These are phyloP conservation scores for Bacidia gigantensis DNA, from an alignment of 495 filamentous ascomycete genomes.

Conservation along the genomic window DNA sequence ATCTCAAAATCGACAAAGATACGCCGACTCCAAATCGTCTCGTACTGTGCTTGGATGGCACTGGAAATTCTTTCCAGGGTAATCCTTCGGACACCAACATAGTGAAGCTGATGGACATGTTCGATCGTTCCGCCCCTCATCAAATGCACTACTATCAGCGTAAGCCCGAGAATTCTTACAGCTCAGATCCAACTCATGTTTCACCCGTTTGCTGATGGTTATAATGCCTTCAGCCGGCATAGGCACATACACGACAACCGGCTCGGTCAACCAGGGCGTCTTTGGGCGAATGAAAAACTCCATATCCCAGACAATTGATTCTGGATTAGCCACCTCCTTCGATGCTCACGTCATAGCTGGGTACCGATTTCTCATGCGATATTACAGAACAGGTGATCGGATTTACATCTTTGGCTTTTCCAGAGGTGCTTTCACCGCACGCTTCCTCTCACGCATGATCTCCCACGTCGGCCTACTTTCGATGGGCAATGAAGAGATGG, in stretches of 20 bases:
- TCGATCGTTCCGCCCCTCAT: slow-evolving; percentile 16
- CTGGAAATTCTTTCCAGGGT: slow-evolving; percentile 22
- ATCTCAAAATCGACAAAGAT: neutral
- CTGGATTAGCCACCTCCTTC: slow-evolving; percentile 29
- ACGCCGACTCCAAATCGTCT: slow-evolving; percentile 9
- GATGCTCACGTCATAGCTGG: slow-evolving; percentile 33
- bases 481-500: slow-evolving; percentile 34
- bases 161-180: neutral
- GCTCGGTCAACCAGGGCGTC: slow-evolving; percentile 8
- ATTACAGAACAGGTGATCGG: slow-evolving; percentile 25
- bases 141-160: slow-evolving; percentile 22
- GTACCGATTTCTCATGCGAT: slow-evolving; percentile 35
- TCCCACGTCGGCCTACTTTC: slow-evolving; percentile 31
- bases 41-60: slow-evolving; percentile 29
- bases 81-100: slow-evolving; percentile 24
- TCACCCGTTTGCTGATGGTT: neutral
- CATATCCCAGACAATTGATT: slow-evolving; percentile 20
- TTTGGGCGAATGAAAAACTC: slow-evolving; percentile 5
- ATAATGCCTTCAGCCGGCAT: slow-evolving; percentile 11
- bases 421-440: slow-evolving; percentile 36
- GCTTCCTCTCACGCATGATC: slow-evolving; percentile 35
- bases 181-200: neutral
- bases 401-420: slow-evolving; percentile 40
- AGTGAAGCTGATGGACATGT: slow-evolving; percentile 23
- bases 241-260: slow-evolving; percentile 14